phyloP scores from a whole-genome alignment of 2,329 filamentous ascomycete genomes.

The Aspergillus unguis region DNA sequence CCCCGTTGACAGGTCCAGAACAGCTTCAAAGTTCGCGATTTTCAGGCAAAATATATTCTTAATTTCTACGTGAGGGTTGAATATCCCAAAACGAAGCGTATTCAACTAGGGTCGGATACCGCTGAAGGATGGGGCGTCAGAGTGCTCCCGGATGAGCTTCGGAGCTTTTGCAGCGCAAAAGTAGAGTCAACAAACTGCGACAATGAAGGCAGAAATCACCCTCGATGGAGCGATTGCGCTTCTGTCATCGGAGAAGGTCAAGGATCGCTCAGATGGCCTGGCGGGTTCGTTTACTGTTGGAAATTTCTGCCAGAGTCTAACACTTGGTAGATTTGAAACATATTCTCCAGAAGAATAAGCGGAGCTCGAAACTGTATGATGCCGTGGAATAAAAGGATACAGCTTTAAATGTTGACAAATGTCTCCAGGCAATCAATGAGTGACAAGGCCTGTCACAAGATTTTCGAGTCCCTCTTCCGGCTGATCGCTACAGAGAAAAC shows the following conservation, averaged over 20 bases:
- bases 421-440: constrained; percentile 49
- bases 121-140: constrained; percentile 2
- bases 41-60: background rate
- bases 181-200: constrained; percentile 3
- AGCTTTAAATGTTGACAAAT: constrained; percentile 13
- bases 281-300: constrained; percentile 35
- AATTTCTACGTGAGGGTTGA: background rate
- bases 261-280: constrained; percentile 51
- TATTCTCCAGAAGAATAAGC: constrained; percentile 54
- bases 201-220: constrained; percentile 42
- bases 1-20: background rate
- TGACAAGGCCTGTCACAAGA: constrained; percentile 75
- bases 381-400: background rate
- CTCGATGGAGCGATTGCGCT: constrained; percentile 41
- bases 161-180: background rate
- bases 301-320: constrained; percentile 10
- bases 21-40: background rate
- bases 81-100: background rate
- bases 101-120: background rate
- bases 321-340: constrained; percentile 49
- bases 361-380: constrained; percentile 36
- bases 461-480: constrained; percentile 77
- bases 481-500: constrained; percentile 69
- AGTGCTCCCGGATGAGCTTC: constrained; percentile 5
- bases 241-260: constrained; percentile 43